phyloP scores from a whole-genome alignment of 1,139 yeast genomes.

The Scheffersomyces insectosa region DNA sequence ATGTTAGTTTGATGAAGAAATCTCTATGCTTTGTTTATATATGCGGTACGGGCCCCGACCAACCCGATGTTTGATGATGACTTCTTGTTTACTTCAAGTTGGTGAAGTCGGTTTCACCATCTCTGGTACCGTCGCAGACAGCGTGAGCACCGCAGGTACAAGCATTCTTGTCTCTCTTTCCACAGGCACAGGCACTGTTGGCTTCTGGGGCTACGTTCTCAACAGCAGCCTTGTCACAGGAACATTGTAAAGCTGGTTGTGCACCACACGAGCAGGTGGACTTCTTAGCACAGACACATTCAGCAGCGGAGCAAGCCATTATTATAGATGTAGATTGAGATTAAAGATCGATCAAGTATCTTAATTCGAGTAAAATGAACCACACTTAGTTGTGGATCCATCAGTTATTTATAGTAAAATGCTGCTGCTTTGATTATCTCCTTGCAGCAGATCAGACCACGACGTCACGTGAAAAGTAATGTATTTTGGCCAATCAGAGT shows the following conservation, averaged over 20 bases:
- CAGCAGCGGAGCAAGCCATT: constrained; percentile 47
- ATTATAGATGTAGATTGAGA: constrained; percentile 3
- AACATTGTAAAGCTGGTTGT: constrained; percentile 47
- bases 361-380: neutral
- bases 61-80: neutral
- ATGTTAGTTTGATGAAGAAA: no score
- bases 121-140: constrained; percentile 44
- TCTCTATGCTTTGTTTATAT: no score
- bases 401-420: neutral
- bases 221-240: constrained; percentile 41
- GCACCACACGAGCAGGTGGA: constrained; percentile 55
- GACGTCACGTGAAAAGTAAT: constrained; percentile 3
- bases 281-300: constrained; percentile 49
- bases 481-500: constrained; percentile 7
- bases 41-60: no score
- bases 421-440: neutral
- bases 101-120: constrained; percentile 50
- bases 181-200: constrained; percentile 46
- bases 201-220: constrained; percentile 43
- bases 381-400: neutral
- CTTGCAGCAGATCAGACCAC: neutral
- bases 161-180: constrained; percentile 40
- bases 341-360: neutral
- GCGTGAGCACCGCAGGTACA: constrained; percentile 47
- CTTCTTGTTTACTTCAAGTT: constrained; percentile 22